Evolutionary conservation across 1,284 basidiomycete genomes (phyloP).

Genomic region (Leccinum huronense): DNA sequence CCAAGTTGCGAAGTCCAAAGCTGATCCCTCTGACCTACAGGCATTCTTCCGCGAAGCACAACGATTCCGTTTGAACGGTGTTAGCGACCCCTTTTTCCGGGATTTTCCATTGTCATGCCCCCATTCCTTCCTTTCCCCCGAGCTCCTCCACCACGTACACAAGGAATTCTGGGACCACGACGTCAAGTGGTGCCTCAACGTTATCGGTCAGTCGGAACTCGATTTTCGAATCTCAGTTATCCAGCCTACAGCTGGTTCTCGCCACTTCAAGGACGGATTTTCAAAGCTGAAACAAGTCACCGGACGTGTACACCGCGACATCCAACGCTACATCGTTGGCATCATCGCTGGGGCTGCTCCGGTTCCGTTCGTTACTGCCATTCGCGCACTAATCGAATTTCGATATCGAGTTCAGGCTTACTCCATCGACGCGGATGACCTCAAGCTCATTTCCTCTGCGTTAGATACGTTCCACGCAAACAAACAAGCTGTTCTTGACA

Average conservation of each 20-base stretch:
- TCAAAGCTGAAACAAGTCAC: conserved; percentile 1
- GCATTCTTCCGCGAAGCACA: conserved; percentile 5
- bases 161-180: conserved; percentile 13
- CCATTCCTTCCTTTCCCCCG: conserved; percentile 5
- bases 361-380: neutral
- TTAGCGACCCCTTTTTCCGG: conserved; percentile 7
- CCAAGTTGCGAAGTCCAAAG: neutral
- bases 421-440: neutral
- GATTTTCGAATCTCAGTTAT: conserved; percentile 7
- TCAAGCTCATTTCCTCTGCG: neutral
- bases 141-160: neutral
- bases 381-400: neutral
- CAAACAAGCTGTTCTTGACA: neutral
- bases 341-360: neutral
- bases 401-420: neutral
- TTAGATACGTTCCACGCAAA: neutral
- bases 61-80: conserved; percentile 5
- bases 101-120: conserved; percentile 6
- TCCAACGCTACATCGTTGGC: neutral
- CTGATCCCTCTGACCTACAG: neutral
- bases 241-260: conserved; percentile 1
- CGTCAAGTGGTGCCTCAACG: conserved; percentile 5
- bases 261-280: conserved; percentile 9
- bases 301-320: neutral
- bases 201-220: conserved; percentile 1